Conservation (phyloP, 192 early-diverging fungal genomes). For the Lobosporangium transversale region DNA sequence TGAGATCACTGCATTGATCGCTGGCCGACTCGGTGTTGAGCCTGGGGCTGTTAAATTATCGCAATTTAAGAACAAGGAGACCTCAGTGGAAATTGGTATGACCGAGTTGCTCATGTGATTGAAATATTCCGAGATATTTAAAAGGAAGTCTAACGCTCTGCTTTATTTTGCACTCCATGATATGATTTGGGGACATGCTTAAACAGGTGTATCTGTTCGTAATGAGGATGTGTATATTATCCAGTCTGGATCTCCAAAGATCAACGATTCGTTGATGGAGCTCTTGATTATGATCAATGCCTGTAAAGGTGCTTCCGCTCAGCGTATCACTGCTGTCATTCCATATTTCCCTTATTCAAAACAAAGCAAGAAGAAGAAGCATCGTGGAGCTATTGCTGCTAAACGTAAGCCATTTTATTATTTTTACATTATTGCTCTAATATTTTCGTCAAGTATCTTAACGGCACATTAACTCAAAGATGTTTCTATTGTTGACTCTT, state of each 20-base stretch:
- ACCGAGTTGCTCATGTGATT: too few species aligned
- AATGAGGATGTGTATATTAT: conserved; percentile 97
- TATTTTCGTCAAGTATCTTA: too few species aligned
- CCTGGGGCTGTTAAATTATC: conserved; percentile 79
- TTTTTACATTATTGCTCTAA: too few species aligned
- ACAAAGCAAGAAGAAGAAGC: conserved; percentile 99
- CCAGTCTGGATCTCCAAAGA: conserved; percentile 89
- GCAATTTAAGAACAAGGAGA: conserved; percentile 94
- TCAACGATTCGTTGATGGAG: conserved; percentile 97
- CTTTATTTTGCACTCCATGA: background rate
- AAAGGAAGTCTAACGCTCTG: background rate
- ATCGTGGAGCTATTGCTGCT: conserved; percentile 93
- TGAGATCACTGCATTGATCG: conserved; percentile 83
- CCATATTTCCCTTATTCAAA: conserved; percentile 98
- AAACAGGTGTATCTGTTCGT: conserved; percentile 90
- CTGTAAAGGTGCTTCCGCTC: conserved; percentile 89
- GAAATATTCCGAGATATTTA: background rate
- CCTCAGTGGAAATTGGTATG: conserved; percentile 82
- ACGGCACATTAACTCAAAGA: too few species aligned
- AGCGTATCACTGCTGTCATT: conserved; percentile 92
- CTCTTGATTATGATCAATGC: conserved; percentile 97
- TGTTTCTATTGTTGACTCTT: conserved; percentile 1
- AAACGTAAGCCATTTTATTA: conserved; percentile 83
- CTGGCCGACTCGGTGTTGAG: conserved; percentile 79
- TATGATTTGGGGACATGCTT: background rate